Percentiles rank a stretch among this genome's conserved stretches.
phyloP scores from a whole-genome alignment of 768 basidiomycete species.

The Kwoniella heveanensis region DNA sequence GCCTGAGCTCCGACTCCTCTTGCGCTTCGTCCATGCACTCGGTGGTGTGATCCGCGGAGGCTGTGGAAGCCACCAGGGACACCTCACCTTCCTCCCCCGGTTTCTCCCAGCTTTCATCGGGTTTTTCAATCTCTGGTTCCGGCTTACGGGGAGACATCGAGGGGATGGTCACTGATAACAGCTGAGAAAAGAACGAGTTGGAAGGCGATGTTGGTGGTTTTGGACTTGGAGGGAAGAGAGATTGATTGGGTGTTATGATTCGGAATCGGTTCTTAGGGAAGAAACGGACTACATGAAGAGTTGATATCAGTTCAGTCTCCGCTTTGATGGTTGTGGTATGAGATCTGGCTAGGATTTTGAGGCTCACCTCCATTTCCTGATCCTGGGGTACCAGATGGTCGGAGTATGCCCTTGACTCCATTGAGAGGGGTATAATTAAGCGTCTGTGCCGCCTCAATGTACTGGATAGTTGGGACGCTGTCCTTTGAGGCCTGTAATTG shows the following conservation, averaged over 20 bases:
- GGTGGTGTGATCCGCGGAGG: slow-evolving; percentile 19
- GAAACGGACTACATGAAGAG: slow-evolving; percentile 42
- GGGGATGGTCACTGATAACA: slow-evolving; percentile 42
- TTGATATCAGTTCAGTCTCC: neutral
- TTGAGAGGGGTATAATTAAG: slow-evolving; percentile 14
- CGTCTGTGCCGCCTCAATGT: slow-evolving; percentile 15
- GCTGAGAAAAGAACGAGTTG: slow-evolving; percentile 43
- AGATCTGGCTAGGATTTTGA: neutral
- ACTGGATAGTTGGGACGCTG: slow-evolving; percentile 3
- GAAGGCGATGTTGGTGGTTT: slow-evolving; percentile 36
- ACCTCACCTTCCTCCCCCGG: slow-evolving; percentile 51
- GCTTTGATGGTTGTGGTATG: no score
- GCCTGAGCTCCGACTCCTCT: slow-evolving; percentile 14
- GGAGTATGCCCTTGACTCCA: slow-evolving; percentile 44
- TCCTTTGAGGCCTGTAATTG: neutral
- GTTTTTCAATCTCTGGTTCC: neutral
- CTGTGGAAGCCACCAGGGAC: slow-evolving; percentile 42
- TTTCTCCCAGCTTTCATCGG: slow-evolving; percentile 46
- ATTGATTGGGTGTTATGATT: slow-evolving; percentile 48
- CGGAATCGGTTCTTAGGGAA: slow-evolving; percentile 51
- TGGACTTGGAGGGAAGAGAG: slow-evolving; percentile 20
- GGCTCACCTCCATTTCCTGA: slow-evolving; percentile 51
- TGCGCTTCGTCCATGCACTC: slow-evolving; percentile 17
- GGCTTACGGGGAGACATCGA: slow-evolving; percentile 39
- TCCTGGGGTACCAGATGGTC: slow-evolving; percentile 46